Evolutionary conservation across 139 green algal species (phyloP), one percentile per base, ranked within the genome.

Genomic region (Spirogloea muscicola): DNA sequence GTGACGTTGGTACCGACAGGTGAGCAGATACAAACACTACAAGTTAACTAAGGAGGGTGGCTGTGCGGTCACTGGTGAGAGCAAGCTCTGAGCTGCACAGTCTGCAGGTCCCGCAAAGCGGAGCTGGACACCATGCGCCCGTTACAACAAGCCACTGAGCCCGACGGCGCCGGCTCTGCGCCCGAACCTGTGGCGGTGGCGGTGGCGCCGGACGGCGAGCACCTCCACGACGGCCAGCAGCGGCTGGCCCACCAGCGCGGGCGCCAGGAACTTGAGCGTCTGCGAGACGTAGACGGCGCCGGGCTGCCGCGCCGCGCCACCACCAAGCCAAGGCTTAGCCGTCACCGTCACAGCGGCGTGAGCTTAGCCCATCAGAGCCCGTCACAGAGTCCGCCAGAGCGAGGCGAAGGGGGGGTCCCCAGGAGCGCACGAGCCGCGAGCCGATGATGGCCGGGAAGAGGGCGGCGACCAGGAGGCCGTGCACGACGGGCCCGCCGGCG

Each of bases 361-460:
- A 51, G 16, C 43, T 51, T 16, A 10, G 16, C 43, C 43, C 10
- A 51, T 25, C 43, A 51, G 16, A 10, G 16, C 16, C 43, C 43
- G 10, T 51, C 43, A 64, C 10, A 64, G 31, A 16, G 10, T 10
- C 13, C 16, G 10, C 29, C 29, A 29, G 16, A 64, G 31, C 16
- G 10, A 16, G 55, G 31, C 10, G 16, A 64, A 64, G 55, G 9
- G 60, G 10, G 60, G 9, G 41, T 69, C 21, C 21, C 21, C 46
- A 38, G 44, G 31, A 38, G 64, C 64, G 69, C 44, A 74, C 64
- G 29, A 68, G 70, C 25, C 41, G 64, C 64, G 48, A 33, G 27
- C 29, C 64, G 46, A 74, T 74, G 44, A 74, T 65, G 44, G 64
- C 49, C 10, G 64, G 64, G 21, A 74, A 74, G 16, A 74, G 18